Evolutionary conservation across 2,329 filamentous ascomycete species (phyloP), one percentile per base, ranked within the genome.

Genomic region (Clarireedia monteithiana): DNA sequence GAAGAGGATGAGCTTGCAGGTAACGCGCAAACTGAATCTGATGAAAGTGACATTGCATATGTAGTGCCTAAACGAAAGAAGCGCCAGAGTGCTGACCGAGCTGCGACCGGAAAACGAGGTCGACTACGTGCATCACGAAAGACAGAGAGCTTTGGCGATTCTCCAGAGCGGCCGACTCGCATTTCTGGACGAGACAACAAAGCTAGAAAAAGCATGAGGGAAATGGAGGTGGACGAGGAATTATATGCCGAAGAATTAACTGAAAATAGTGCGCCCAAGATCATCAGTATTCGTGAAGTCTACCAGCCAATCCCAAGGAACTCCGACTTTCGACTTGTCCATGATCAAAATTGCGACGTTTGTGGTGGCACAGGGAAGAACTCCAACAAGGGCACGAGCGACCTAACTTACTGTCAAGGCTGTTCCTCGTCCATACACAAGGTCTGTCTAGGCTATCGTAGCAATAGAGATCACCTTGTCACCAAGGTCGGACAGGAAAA

Each of bases 401-500:
- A 81, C 40, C 75, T 99, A 24, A 79, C 99, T 36, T 85, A 86
- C 66, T 99, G 94, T 64, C 95, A 99, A 72, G 94, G 94, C 30
- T 99, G 94, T 69, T 90, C 86, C 2, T 76, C 85, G 48, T 79
- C 88, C 0, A 96, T 90, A 63, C 94, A 99, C 71, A 89, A 88
- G 69, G 74, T 73, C 42, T 99, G 94, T 67, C 77, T 99, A 27
- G 91, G 92, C 1, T 76, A 78, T 49, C 82, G 94, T 50, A 81
- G 79, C 51, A 75, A 70, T 12, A 81, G 94, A 58, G 90, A 96
- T n/a, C 94, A 97, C 69, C 74, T 94, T 38, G 89, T 89, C 9
- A 97, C 91, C 24, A 99, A 97, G 69, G 72, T 96, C 52, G 84
- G 77, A 2, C 76, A 86, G 1, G 83, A 86, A 2, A 72, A 86